phyloP scores from a whole-genome alignment of 1,139 yeast species.

The Tardiomyces digboiensis region DNA sequence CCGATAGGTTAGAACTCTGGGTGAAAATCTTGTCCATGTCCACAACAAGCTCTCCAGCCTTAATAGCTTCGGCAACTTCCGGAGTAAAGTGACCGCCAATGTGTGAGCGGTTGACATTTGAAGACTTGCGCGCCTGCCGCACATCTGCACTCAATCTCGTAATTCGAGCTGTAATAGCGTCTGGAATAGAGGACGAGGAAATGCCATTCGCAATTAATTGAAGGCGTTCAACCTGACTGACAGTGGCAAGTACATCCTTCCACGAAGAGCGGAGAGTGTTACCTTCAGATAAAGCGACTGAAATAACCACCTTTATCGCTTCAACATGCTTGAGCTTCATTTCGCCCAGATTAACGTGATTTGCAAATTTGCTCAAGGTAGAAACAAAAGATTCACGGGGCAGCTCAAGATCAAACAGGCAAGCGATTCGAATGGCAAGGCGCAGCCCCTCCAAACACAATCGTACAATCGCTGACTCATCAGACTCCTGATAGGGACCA shows the following conservation, averaged over 20 bases:
- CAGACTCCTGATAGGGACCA: constrained; percentile 85
- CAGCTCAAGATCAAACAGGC: constrained; percentile 73
- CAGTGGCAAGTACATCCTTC: constrained; percentile 72
- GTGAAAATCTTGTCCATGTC: constrained; percentile 83
- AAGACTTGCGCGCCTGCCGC: constrained; percentile 3
- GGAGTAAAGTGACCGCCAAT: constrained; percentile 26
- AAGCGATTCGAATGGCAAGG: constrained; percentile 71
- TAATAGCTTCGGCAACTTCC: constrained; percentile 50
- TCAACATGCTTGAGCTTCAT: constrained; percentile 72
- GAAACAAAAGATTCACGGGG: constrained; percentile 87
- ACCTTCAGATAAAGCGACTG: constrained; percentile 73
- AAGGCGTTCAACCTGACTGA: constrained; percentile 85
- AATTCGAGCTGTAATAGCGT: constrained; percentile 34
- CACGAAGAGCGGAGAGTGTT: constrained; percentile 64
- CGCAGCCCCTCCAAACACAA: constrained; percentile 79
- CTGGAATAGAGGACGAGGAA: constrained; percentile 79
- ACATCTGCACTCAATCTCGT: constrained; percentile 1
- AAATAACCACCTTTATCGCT: constrained; percentile 68
- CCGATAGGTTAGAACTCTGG: constrained; percentile 69
- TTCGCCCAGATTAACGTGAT: constrained; percentile 69
- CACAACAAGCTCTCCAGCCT: constrained; percentile 71
- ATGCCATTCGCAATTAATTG: constrained; percentile 87
- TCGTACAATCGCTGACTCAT: constrained; percentile 64
- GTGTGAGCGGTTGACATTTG: constrained; percentile 1
- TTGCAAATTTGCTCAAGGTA: constrained; percentile 81